A percentile compares a stretch with the other conserved stretches of the same genome.
phyloP scores from a whole-genome alignment of 257 asterid species.

The Anisodus tanguticus region DNA sequence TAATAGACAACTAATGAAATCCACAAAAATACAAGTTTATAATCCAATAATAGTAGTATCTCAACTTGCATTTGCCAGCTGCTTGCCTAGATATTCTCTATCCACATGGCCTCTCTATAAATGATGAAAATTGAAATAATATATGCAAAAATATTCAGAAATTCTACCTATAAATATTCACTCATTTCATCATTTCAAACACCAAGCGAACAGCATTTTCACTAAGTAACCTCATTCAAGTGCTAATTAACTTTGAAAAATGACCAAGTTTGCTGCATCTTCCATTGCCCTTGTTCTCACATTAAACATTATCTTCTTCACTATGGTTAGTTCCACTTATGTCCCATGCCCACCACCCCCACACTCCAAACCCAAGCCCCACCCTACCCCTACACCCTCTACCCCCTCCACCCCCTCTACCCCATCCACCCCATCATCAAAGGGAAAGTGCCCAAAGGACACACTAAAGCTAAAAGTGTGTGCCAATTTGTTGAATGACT shows the following conservation, averaged over 20 bases:
- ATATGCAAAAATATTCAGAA: no score
- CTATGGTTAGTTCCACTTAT: conserved; percentile 35
- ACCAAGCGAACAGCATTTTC: conserved; percentile 20
- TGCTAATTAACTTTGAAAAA: not conserved
- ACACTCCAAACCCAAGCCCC: conserved; percentile 1
- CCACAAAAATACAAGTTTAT: not conserved
- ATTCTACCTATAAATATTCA: conserved; percentile 13
- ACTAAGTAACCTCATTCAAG: not conserved
- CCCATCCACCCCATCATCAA: conserved; percentile 19
- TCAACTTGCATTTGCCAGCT: not conserved
- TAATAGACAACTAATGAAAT: not conserved
- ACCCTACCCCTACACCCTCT: not conserved
- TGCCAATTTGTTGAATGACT: conserved; percentile 22
- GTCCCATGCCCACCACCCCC: conserved; percentile 35
- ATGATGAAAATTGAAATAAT: no score
- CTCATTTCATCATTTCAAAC: conserved; percentile 2
- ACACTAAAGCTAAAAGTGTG: conserved; percentile 33
- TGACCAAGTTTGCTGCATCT: conserved; percentile 26
- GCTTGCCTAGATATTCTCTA: not conserved
- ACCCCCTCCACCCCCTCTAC: not conserved
- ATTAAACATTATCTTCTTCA: conserved; percentile 38
- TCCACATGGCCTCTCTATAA: not conserved
- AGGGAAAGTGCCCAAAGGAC: conserved; percentile 29
- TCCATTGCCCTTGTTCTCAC: conserved; percentile 35
- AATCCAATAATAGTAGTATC: not conserved